Evolutionary conservation across 495 filamentous ascomycete species (phyloP).

Genomic region (Penicillium herquei): DNA sequence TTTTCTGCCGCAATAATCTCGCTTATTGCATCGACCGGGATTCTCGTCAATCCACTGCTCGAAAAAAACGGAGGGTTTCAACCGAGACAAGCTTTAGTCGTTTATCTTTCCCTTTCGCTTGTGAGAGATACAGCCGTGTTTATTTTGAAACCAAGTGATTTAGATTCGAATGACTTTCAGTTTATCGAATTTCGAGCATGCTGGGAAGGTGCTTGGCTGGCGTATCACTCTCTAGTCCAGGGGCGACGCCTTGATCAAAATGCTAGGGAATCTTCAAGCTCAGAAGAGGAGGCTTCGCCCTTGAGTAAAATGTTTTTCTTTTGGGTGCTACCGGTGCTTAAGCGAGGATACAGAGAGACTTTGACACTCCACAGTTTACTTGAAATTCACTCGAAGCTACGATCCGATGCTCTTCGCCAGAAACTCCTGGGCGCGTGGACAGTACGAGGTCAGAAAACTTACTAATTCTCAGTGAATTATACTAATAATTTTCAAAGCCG

Average conservation of each 20-base stretch:
- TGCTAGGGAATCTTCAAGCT: neutral
- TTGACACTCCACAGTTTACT: constrained; percentile 1
- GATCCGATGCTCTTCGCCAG: neutral
- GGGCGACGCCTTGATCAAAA: neutral
- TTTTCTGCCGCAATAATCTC: neutral
- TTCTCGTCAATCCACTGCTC: neutral
- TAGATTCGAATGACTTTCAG: no score
- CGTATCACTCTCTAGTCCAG: neutral
- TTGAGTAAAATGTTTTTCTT: neutral
- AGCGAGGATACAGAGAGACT: neutral
- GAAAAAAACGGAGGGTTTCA: neutral
- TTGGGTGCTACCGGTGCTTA: constrained; percentile 3
- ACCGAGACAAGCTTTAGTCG: neutral
- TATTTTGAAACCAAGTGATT: neutral
- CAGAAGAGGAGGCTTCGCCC: neutral
- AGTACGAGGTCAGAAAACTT: neutral
- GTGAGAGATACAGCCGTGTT: neutral
- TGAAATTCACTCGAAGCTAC: neutral
- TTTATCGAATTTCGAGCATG: neutral
- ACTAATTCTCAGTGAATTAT: neutral
- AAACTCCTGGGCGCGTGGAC: neutral
- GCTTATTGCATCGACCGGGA: neutral
- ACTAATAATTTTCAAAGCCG: neutral
- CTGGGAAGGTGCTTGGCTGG: constrained; percentile 1
- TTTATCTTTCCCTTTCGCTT: neutral